A percentile compares a stretch with the other conserved stretches of the same genome.
Conservation (phyloP, 2,329 filamentous ascomycete genomes). For the Fusarium subtropicale region DNA sequence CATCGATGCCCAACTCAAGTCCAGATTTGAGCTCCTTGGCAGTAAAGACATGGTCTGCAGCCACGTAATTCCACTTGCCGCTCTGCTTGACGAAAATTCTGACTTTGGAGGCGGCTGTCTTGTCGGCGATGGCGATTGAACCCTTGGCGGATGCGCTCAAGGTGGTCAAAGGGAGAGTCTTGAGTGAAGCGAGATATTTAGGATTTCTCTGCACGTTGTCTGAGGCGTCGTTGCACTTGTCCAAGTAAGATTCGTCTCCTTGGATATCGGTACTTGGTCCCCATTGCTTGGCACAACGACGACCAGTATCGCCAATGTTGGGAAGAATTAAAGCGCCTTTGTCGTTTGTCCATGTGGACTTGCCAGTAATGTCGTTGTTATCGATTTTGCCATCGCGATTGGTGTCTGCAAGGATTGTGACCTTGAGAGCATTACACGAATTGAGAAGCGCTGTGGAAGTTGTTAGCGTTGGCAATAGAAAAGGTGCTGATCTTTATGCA, state of each 20-base stretch:
- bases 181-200: constrained; percentile 49
- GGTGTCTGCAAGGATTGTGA: constrained; percentile 50
- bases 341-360: constrained; percentile 40
- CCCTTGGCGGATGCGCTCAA: constrained; percentile 37
- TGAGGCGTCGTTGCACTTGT: constrained; percentile 51
- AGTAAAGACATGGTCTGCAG: constrained; percentile 45
- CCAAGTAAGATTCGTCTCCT: constrained; percentile 42
- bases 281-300: constrained; percentile 47
- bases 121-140: constrained; percentile 18
- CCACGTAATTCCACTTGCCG: constrained; percentile 45
- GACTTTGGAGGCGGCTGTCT: constrained; percentile 37
- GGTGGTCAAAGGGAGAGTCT: constrained; percentile 44
- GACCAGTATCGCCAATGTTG: constrained; percentile 52
- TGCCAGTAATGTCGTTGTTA: constrained; percentile 38
- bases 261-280: constrained; percentile 12
- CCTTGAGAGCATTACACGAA: constrained; percentile 21
- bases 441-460: constrained; percentile 1
- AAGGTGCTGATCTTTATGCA: not conserved
- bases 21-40: constrained; percentile 46
- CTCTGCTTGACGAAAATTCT: constrained; percentile 46
- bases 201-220: constrained; percentile 50
- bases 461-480: not conserved
- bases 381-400: constrained; percentile 54
- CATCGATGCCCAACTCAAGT: constrained; percentile 52
- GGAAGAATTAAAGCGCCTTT: constrained; percentile 53